Percentiles rank a stretch among this genome's conserved stretches.
These are phyloP conservation scores for Mycena venus DNA, from an alignment of 768 basidiomycete species.

Conservation along the genomic window DNA sequence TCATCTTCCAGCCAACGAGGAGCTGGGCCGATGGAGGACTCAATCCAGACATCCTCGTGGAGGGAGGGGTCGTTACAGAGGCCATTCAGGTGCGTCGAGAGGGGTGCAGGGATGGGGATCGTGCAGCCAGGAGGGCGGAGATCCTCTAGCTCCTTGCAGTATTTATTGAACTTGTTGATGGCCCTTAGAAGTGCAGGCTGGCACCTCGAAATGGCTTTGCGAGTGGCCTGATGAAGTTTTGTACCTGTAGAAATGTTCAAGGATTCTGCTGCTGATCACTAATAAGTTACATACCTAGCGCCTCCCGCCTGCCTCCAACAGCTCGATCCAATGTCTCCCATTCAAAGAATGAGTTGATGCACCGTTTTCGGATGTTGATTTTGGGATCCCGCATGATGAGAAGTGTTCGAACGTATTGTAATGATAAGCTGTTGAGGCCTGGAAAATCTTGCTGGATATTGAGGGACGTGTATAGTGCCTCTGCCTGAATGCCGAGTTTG, in stretches of 20 bases:
- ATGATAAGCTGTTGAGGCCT: slow-evolving; percentile 44
- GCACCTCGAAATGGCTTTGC: slow-evolving; percentile 46
- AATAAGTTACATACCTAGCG: slow-evolving; percentile 50
- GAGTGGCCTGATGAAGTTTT: slow-evolving; percentile 48
- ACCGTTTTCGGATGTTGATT: slow-evolving; percentile 51
- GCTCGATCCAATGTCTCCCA: slow-evolving; percentile 53
- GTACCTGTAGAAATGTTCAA: slow-evolving; percentile 39
- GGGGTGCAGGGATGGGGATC: not conserved
- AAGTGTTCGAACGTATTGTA: slow-evolving; percentile 47
- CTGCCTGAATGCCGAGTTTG: slow-evolving; percentile 38
- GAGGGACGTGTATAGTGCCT: slow-evolving; percentile 49
- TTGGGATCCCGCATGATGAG: slow-evolving; percentile 54
- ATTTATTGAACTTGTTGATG: slow-evolving; percentile 46
- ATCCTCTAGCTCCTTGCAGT: slow-evolving; percentile 21
- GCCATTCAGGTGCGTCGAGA: not conserved
- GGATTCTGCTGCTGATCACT: not conserved
- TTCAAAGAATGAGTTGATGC: slow-evolving; percentile 51
- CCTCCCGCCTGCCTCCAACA: slow-evolving; percentile 42
- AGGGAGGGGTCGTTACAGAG: not conserved
- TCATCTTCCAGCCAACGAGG: not conserved
- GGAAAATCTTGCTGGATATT: slow-evolving; percentile 50
- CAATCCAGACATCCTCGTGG: not conserved
- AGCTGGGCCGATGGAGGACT: not conserved
- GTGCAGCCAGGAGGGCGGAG: not conserved
- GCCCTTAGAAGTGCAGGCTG: slow-evolving; percentile 43